These are phyloP conservation scores for Penicillium sclerotiorum DNA, from an alignment of 2,329 filamentous ascomycete genomes.

Conservation along the genomic window DNA sequence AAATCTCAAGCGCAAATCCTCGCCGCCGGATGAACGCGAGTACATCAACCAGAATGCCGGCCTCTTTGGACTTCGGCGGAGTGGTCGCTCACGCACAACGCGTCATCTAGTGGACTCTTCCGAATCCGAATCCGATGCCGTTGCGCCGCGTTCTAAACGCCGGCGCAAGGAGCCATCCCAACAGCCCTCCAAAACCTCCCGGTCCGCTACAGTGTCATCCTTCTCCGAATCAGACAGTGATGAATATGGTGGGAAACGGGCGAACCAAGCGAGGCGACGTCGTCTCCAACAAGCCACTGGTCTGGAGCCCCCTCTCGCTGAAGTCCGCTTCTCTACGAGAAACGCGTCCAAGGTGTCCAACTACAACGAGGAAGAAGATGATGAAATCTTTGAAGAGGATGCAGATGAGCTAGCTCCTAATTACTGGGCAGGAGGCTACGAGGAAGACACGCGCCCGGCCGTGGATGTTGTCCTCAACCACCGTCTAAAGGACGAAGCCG, in stretches of 20 bases:
- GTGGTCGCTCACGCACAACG: conserved; percentile 68
- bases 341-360: conserved; percentile 74
- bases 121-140: conserved; percentile 73
- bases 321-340: conserved; percentile 89
- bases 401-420: conserved; percentile 66
- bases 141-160: conserved; percentile 49
- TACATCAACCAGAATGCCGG: conserved; percentile 91
- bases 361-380: conserved; percentile 69
- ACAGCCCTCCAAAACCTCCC: conserved; percentile 53
- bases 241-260: conserved; percentile 75
- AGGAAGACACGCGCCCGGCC: conserved; percentile 77
- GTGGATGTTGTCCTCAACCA: conserved; percentile 93
- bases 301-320: conserved; percentile 67
- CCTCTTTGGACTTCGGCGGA: conserved; percentile 89
- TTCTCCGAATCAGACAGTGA: conserved; percentile 69
- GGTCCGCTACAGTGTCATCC: conserved; percentile 58
- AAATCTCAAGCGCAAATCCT: conserved; percentile 73
- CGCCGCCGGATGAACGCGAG: conserved; percentile 70
- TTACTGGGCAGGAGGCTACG: conserved; percentile 66
- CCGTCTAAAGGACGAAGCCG: conserved; percentile 70
- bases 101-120: conserved; percentile 66
- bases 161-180: conserved; percentile 57
- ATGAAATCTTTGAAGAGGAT: conserved; percentile 58
- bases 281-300: conserved; percentile 68
- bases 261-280: conserved; percentile 74